A percentile compares a stretch with the other conserved stretches of the same genome.
phyloP scores from a whole-genome alignment of 2,329 filamentous ascomycete species.

The Fonsecaea multimorphosa region DNA sequence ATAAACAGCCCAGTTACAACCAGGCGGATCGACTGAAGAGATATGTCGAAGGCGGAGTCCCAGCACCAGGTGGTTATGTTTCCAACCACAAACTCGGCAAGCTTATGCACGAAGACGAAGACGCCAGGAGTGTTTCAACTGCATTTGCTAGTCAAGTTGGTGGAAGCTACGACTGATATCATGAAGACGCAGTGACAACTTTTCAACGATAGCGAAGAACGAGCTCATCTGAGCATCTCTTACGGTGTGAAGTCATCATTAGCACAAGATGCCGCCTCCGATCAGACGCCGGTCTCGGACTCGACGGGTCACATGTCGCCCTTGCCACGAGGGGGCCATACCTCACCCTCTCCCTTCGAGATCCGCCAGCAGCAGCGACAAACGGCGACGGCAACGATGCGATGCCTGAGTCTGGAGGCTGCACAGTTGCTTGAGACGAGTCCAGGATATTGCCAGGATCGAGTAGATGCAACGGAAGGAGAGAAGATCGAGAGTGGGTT shows the following conservation, averaged over 20 bases:
- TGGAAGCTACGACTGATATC: slow-evolving; percentile 64
- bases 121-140: slow-evolving; percentile 93
- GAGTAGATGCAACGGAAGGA: neutral
- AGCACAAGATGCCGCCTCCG: neutral
- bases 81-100: slow-evolving; percentile 61
- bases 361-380: neutral
- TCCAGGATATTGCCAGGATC: neutral
- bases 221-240: slow-evolving; percentile 25
- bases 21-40: slow-evolving; percentile 92
- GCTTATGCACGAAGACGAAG: slow-evolving; percentile 73
- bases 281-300: neutral
- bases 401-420: neutral
- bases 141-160: slow-evolving; percentile 96
- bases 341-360: slow-evolving; percentile 7
- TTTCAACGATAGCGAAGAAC: slow-evolving; percentile 11
- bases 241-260: slow-evolving; percentile 26
- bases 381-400: neutral
- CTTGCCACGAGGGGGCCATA: neutral
- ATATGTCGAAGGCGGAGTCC: slow-evolving; percentile 85
- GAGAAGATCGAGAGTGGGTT: neutral
- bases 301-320: slow-evolving; percentile 2
- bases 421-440: neutral
- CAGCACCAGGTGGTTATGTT: slow-evolving; percentile 69
- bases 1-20: slow-evolving; percentile 74
- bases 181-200: slow-evolving; percentile 10